Conservation (phyloP, 75 land plant species). For the Chamaecyparis obtusa region DNA sequence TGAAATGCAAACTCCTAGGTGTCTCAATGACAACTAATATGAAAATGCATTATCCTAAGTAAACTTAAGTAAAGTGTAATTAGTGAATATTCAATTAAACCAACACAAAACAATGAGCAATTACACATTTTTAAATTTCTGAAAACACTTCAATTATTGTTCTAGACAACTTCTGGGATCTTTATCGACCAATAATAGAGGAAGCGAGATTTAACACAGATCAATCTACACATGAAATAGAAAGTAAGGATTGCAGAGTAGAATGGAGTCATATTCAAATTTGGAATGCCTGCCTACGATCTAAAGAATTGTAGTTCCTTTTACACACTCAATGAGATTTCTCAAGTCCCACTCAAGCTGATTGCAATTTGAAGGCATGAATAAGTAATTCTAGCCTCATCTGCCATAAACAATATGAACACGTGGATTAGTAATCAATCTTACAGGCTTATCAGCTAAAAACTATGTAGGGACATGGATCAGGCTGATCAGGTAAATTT, state of each 20-base stretch:
- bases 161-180: no score
- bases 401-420: no score
- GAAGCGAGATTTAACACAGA: background rate
- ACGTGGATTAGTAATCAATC: background rate
- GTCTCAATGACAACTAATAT: no score
- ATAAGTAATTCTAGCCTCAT: no score
- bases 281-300: background rate
- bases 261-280: background rate
- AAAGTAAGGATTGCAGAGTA: background rate
- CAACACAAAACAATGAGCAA: no score
- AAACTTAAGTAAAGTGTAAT: no score
- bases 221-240: background rate
- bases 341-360: background rate
- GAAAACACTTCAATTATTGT: no score
- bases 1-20: no score
- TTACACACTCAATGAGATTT: no score
- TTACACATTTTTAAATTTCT: no score
- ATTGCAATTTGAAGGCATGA: background rate
- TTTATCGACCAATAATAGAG: background rate
- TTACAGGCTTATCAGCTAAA: background rate
- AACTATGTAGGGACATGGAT: background rate
- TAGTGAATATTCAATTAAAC: no score
- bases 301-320: background rate
- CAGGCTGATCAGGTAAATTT: background rate
- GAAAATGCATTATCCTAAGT: no score